phyloP scores from a whole-genome alignment of 805 yeast genomes.

The Yarrowia keelungensis region DNA sequence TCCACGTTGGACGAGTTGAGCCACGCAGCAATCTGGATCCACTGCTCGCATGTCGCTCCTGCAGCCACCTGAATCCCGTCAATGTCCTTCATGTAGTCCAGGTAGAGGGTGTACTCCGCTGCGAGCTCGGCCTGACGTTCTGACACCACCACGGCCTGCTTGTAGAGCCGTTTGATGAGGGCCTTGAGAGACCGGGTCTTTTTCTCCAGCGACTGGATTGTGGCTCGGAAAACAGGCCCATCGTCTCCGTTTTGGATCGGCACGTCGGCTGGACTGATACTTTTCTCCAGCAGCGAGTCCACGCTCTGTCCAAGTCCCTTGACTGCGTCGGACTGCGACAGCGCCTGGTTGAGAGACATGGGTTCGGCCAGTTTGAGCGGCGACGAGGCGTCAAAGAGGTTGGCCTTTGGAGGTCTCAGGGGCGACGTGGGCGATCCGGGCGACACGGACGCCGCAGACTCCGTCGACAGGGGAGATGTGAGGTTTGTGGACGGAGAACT shows the following conservation, averaged over 20 bases:
- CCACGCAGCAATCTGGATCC: conserved; percentile 42
- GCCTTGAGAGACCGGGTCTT: conserved; percentile 49
- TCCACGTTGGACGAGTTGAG: conserved; percentile 44
- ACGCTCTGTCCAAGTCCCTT: conserved; percentile 47
- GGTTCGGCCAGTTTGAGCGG: conserved; percentile 40
- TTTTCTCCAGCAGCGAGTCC: conserved; percentile 46
- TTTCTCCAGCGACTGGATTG: conserved; percentile 52
- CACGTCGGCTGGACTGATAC: conserved; percentile 12
- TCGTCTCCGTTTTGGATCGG: conserved; percentile 48
- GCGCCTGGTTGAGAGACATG: conserved; percentile 38
- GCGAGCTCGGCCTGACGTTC: conserved; percentile 49
- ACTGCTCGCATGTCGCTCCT: conserved; percentile 47
- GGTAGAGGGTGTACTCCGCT: conserved; percentile 50
- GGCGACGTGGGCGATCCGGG: conserved; percentile 26
- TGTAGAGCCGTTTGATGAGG: conserved; percentile 51
- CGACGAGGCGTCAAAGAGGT: conserved; percentile 37
- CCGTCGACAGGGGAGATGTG: background rate
- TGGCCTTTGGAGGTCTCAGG: background rate
- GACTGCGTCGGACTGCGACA: conserved; percentile 41
- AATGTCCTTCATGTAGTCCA: conserved; percentile 47
- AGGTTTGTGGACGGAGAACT: conserved; percentile 4
- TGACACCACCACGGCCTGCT: conserved; percentile 48
- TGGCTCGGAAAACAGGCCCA: conserved; percentile 55
- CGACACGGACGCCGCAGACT: background rate
- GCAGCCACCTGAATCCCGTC: conserved; percentile 48